These are phyloP conservation scores for Penicillium sp. DNA, from an alignment of 2,329 filamentous ascomycete species.

Conservation along the genomic window DNA sequence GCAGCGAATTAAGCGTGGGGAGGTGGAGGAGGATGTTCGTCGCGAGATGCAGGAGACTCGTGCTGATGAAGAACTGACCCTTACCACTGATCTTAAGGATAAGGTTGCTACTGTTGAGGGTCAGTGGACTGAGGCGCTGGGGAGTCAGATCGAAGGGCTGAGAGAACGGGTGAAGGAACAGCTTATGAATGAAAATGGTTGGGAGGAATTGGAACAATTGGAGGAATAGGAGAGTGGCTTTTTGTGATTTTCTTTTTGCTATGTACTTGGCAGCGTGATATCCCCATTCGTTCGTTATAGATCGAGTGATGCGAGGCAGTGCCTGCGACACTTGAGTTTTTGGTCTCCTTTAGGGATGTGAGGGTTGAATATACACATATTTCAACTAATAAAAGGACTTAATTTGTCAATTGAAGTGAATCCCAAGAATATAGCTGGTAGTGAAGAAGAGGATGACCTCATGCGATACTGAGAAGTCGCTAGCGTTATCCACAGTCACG, in stretches of 20 bases:
- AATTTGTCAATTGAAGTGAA: neutral
- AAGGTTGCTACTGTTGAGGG: conserved; percentile 88
- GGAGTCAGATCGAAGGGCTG: conserved; percentile 69
- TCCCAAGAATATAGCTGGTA: neutral
- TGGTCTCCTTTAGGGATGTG: conserved; percentile 1
- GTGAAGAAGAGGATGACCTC: neutral
- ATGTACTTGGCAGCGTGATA: conserved; percentile 20
- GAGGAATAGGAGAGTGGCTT: conserved; percentile 39
- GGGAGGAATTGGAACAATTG: conserved; percentile 73
- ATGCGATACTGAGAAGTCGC: neutral
- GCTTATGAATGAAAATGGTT: conserved; percentile 76
- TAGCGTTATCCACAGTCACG: conserved; percentile 20
- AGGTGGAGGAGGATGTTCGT: conserved; percentile 44
- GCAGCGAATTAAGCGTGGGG: conserved; percentile 54
- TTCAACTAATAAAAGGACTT: neutral
- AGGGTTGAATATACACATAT: neutral
- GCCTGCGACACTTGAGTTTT: conserved; percentile 4
- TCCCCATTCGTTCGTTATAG: conserved; percentile 26
- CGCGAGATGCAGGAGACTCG: conserved; percentile 58
- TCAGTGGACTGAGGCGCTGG: conserved; percentile 87
- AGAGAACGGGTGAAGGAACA: conserved; percentile 73
- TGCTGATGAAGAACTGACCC: conserved; percentile 63
- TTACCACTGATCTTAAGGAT: conserved; percentile 88
- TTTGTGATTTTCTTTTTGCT: conserved; percentile 9
- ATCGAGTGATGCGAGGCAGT: conserved; percentile 12